Percentiles rank a stretch among this genome's conserved stretches.
These are phyloP conservation scores for Pyrenula aspistea DNA, from an alignment of 495 filamentous ascomycete species.

Conservation along the genomic window DNA sequence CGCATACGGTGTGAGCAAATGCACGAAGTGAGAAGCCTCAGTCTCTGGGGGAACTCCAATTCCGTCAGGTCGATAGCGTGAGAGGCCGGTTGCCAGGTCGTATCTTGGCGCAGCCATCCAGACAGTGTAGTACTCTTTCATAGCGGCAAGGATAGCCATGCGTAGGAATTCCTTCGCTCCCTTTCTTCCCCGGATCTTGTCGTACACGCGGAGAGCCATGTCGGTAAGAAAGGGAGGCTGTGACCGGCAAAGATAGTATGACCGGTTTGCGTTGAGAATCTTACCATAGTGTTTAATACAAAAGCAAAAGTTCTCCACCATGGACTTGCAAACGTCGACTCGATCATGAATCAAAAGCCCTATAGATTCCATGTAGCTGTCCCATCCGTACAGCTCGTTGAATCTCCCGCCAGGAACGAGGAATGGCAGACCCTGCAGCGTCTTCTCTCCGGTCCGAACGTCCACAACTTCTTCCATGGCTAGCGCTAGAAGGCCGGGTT, in stretches of 20 bases:
- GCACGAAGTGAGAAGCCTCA: constrained; percentile 75
- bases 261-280: constrained; percentile 90
- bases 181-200: constrained; percentile 71
- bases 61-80: constrained; percentile 80
- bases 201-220: constrained; percentile 85
- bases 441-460: constrained; percentile 48
- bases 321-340: constrained; percentile 74
- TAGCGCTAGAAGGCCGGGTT: constrained; percentile 79
- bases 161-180: constrained; percentile 67
- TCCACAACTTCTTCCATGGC: constrained; percentile 71
- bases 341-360: constrained; percentile 74
- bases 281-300: constrained; percentile 97
- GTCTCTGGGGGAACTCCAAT: constrained; percentile 89
- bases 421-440: constrained; percentile 73
- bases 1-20: constrained; percentile 76
- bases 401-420: constrained; percentile 93
- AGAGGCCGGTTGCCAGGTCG: constrained; percentile 72
- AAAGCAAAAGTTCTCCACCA: constrained; percentile 94
- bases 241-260: constrained; percentile 86
- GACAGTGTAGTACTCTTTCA: constrained; percentile 90
- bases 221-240: constrained; percentile 97
- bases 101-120: constrained; percentile 75
- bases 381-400: constrained; percentile 97
- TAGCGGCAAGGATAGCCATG: constrained; percentile 71
- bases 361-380: constrained; percentile 92